Evolutionary conservation across 129 eudicot genomes (phyloP), one percentile per base, ranked within the genome.

Genomic region (Chrysanthemum lavandulifolium): DNA sequence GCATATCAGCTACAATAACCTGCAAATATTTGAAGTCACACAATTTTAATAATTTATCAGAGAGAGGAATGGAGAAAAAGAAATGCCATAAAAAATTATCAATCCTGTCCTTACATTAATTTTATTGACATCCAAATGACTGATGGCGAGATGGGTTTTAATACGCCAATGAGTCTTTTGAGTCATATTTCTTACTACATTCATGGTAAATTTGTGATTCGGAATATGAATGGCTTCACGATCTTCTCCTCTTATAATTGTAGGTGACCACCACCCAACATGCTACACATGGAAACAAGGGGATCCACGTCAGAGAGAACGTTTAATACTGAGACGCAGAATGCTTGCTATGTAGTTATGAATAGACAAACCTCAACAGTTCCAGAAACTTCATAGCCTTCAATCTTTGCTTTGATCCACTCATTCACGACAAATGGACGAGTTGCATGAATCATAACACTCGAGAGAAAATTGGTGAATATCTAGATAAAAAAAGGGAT

Each of bases 201-300:
- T 93, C 84, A 93, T 88, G 0, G 98, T 89, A 66, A 93, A 90
- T 82, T 93, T 89, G 80, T 89, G 96, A 70, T 93, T 93, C 43
- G 98, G n/a, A 69, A 93, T 89, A 85, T 93, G 95, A 59, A 93
- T 88, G 18, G 98, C 98, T 84, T 93, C 98, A 84, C 98, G 97
- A 67, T 93, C 96, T 75, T 93, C 98, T 43, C 98, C 98, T 80
- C 98, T 82, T 76, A 93, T 73, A 36, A 93, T 79, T 71, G 98
- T 93, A 65, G 98, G 98, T 31, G 98, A 89, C 98, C 98, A 93
- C 98, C 97, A 93, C 14, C 98, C 98, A 51, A 93, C 97, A 77
- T 87, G 97, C 98, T 93, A 82, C 76, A 78, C 25, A 72, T 54
- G 12, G 51, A 72, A 49, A 69, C 47, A 40, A 40, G 47, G 47